phyloP scores from a whole-genome alignment of 2,329 filamentous ascomycete species.

The Cladophialophora carrionii region DNA sequence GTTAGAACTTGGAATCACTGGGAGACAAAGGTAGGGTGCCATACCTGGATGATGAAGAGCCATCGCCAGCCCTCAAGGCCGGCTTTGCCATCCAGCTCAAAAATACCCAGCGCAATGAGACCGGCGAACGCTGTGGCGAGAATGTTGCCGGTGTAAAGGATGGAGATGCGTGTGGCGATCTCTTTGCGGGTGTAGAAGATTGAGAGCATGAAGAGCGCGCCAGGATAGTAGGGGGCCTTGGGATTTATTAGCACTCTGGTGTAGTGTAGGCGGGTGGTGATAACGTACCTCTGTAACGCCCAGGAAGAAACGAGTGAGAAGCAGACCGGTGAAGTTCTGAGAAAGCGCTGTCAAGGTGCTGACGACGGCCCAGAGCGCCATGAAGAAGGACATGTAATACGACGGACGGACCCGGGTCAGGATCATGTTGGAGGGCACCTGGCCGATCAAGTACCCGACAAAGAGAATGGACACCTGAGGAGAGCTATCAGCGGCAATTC shows the following conservation, averaged over 20 bases:
- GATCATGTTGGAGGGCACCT: slow-evolving; percentile 40
- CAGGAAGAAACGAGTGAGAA: slow-evolving; percentile 49
- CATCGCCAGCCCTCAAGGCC: slow-evolving; percentile 52
- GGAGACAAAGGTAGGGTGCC: background rate
- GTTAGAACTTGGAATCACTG: background rate
- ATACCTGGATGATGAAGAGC: slow-evolving; percentile 42
- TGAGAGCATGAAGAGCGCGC: slow-evolving; percentile 64
- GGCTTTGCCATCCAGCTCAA: slow-evolving; percentile 53
- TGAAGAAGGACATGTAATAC: slow-evolving; percentile 48
- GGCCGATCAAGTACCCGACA: slow-evolving; percentile 38
- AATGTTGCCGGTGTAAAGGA: slow-evolving; percentile 63
- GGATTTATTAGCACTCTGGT: background rate
- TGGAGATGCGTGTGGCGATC: slow-evolving; percentile 57
- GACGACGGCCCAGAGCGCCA: slow-evolving; percentile 44
- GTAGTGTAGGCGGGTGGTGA: slow-evolving; percentile 48
- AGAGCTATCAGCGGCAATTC: background rate
- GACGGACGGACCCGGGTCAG: slow-evolving; percentile 46
- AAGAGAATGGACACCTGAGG: slow-evolving; percentile 38
- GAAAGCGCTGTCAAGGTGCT: slow-evolving; percentile 44
- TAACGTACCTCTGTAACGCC: slow-evolving; percentile 51
- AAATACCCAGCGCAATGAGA: slow-evolving; percentile 61
- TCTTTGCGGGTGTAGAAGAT: slow-evolving; percentile 56
- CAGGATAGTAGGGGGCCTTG: slow-evolving; percentile 38
- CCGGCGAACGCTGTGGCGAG: slow-evolving; percentile 65
- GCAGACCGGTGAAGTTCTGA: slow-evolving; percentile 48